These are phyloP conservation scores for Aspergillus costaricaensis DNA, from an alignment of 2,329 filamentous ascomycete species.

Conservation along the genomic window DNA sequence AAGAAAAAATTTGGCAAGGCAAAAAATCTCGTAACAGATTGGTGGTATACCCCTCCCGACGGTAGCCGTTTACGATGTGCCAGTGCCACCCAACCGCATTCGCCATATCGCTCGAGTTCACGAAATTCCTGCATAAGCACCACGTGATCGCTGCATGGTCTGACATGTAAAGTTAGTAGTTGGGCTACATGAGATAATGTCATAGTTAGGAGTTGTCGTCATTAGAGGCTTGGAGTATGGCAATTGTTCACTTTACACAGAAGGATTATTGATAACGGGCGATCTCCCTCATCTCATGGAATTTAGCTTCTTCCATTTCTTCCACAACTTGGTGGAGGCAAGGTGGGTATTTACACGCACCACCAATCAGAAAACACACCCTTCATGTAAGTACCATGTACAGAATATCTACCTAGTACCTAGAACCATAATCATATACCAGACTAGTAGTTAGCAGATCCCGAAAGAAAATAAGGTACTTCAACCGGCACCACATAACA, in stretches of 20 bases:
- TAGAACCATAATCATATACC: no score
- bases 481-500: no score
- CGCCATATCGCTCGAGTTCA: not conserved
- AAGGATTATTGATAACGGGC: not conserved
- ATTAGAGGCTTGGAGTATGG: not conserved
- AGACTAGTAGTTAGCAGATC: no score
- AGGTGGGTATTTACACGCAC: not conserved
- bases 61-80: not conserved
- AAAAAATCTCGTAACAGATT: conserved; percentile 20
- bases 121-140: not conserved
- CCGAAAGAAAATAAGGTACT: no score
- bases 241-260: not conserved
- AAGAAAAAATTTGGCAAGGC: not conserved
- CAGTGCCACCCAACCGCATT: not conserved
- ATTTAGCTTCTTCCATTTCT: not conserved
- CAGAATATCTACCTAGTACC: no score
- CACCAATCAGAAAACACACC: not conserved
- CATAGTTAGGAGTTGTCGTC: no score
- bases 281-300: not conserved
- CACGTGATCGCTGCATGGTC: not conserved
- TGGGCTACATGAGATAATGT: no score
- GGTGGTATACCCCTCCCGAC: conserved; percentile 21
- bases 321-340: not conserved
- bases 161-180: not conserved
- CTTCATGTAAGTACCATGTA: no score